Evolutionary conservation across 2,329 filamentous ascomycete genomes (phyloP), one percentile per base, ranked within the genome.

Genomic region (Pseudocercospora musae): DNA sequence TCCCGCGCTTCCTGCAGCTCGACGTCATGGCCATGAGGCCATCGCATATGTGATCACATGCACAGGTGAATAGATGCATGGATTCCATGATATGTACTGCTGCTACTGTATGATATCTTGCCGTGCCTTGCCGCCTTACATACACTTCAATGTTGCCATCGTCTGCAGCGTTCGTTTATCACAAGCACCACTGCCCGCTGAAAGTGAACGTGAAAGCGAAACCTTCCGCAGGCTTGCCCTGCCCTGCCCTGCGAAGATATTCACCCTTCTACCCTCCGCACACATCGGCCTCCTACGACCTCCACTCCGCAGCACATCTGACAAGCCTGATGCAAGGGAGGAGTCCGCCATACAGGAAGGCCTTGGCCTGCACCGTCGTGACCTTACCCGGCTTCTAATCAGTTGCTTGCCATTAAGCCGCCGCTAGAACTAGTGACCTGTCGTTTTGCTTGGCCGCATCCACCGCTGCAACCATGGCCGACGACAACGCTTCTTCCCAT

Each of bases 401-500:
- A 46, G 57, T 53, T 33, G 23, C n/a, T n/a, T 21, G 48, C 40
- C 48, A 54, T 49, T 49, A 56, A 62, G 54, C 33, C 27, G 52
- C n/a, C n/a, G n/a, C n/a, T n/a, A n/a, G n/a, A n/a, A n/a, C 57
- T 63, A 63, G 56, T 44, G 20, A 40, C 11, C 31, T 59, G 42
- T 42, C 55, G 59, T n/a, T 33, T 55, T 60, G 62, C 62, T 60
- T 60, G 56, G 54, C 50, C 49, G 53, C 48, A 40, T 54, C 52
- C 29, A 54, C n/a, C 33, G 59, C 42, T 44, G 29, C 7, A 40
- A 33, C 31, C 63, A 66, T 66, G 63, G 61, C 59, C 54, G 62
- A 68, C 66, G 53, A 65, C 62, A 61, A 58, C 62, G 56, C 59
- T 52, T 37, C 31, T 4, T 10, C 52, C 29, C 29, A 54, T 25